Conservation (phyloP, 2,329 filamentous ascomycete species). For the Grosmannia clavigera region DNA sequence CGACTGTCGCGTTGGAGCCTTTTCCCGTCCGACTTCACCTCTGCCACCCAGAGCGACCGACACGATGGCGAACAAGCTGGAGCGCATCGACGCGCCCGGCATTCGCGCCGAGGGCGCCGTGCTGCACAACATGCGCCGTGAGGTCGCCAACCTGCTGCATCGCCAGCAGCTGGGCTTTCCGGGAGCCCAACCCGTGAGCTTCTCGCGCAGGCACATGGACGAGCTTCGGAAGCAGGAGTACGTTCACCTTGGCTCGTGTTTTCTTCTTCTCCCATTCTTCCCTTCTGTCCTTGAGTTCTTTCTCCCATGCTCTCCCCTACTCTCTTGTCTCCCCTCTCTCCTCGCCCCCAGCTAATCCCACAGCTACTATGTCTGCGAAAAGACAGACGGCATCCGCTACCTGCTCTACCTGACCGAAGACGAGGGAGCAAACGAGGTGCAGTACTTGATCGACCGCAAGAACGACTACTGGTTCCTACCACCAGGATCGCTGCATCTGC, state of each 20-base stretch:
- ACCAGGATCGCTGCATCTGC: constrained; percentile 63
- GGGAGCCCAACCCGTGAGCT: constrained; percentile 89
- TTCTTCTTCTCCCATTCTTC: not conserved
- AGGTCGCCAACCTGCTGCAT: constrained; percentile 65
- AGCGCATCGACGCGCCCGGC: constrained; percentile 48
- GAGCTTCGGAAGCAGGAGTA: constrained; percentile 71
- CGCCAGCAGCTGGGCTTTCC: constrained; percentile 62
- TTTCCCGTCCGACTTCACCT: not conserved
- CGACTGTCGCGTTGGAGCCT: not conserved
- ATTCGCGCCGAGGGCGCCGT: constrained; percentile 51
- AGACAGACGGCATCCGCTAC: constrained; percentile 92
- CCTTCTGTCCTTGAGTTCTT: not conserved
- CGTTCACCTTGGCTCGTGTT: constrained; percentile 12
- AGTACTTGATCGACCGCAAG: constrained; percentile 93
- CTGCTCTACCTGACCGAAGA: constrained; percentile 77
- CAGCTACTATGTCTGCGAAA: constrained; percentile 94
- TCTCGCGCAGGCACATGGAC: constrained; percentile 67
- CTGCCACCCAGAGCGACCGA: not conserved
- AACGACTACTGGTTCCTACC: constrained; percentile 91
- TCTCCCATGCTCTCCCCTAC: not conserved
- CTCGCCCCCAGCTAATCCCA: no score
- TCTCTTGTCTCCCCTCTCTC: no score
- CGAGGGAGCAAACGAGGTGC: constrained; percentile 49
- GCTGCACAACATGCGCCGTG: constrained; percentile 45
- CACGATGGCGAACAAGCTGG: constrained; percentile 20